Percentiles rank a stretch among this genome's conserved stretches.
phyloP scores from a whole-genome alignment of 805 yeast species.

The Nadsonia fulvescens region DNA sequence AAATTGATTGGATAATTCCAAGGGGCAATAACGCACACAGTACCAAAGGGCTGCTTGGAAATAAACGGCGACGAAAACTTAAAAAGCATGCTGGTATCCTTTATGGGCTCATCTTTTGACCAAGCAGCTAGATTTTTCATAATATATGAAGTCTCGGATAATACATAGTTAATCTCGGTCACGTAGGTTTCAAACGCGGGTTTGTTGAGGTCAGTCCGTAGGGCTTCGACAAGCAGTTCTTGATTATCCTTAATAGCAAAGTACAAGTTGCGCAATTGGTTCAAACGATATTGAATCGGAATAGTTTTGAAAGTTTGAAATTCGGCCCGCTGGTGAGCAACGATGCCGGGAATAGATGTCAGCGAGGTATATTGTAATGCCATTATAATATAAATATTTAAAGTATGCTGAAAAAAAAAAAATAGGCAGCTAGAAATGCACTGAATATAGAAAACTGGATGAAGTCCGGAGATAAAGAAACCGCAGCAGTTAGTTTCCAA shows the following conservation, averaged over 20 bases:
- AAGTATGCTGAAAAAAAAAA: no score
- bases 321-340: no score
- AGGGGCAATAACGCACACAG: conserved; percentile 53
- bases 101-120: conserved; percentile 30
- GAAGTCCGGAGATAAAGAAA: no score
- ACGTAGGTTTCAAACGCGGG: conserved; percentile 40
- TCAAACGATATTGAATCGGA: conserved; percentile 35
- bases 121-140: conserved; percentile 44
- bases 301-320: conserved; percentile 31
- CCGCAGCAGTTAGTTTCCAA: no score
- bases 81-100: conserved; percentile 7
- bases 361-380: no score
- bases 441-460: no score
- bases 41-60: conserved; percentile 30
- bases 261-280: conserved; percentile 50
- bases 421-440: no score
- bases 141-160: conserved; percentile 39
- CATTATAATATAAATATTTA: no score
- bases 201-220: conserved; percentile 51
- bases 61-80: conserved; percentile 14
- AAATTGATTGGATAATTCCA: conserved; percentile 63
- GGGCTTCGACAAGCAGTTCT: conserved; percentile 36
- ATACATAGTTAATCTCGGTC: conserved; percentile 34
- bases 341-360: no score
- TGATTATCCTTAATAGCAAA: conserved; percentile 42